Base-by-base conservation (phyloP, 148 eudicot genomes). In the Persicaria maculosa region DNA sequence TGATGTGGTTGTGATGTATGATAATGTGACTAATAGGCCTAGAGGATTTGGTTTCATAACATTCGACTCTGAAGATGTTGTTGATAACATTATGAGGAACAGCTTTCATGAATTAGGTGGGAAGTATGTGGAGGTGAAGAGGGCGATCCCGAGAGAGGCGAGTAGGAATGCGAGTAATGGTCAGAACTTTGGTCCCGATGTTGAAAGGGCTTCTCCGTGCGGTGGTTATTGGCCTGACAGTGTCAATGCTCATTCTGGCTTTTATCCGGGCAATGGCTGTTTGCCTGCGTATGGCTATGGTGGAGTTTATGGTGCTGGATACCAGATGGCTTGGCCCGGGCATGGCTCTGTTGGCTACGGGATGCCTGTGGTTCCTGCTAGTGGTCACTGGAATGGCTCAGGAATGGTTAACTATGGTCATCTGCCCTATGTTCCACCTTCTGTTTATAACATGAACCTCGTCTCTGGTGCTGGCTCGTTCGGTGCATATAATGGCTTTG, bases 21-120 rank as follows among this genome's bases (percentile, higher is more conserved):
- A 93, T 79, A 85, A 81, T 52, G 48, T 75, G 75, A 89, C 92
- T 53, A 87, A 84, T 67, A 86, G 92, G 81, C 91, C 97, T 54
- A 85, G 98, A 69, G 98, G 98, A 1, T 93, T 93, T 76, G 98
- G 98, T 17, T 93, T 93, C 74, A 88, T 93, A 57, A 89, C 97
- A 57, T 93, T 89, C 58, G 97, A 93, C 5, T 91, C 92, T 0
- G 97, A 93, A 77, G 92, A 91, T 7, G 83, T 86, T 3, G 98
- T 89, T 44, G 92, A 89, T 58, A 79, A 82, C 16, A 87, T 91
- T 76, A 72, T 88, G 80, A 76, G 85, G 77, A 82, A 79, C 65
- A 81, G 77, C 81, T 89, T 84, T 61, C 91, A 91, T 55, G 94
- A 89, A 71, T 78, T 92, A 78, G 75, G 81, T 19, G 98, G 98